A percentile compares a stretch with the other conserved stretches of the same genome.
Conservation (phyloP, 768 basidiomycete species). For the Kwoniella shandongensis region DNA sequence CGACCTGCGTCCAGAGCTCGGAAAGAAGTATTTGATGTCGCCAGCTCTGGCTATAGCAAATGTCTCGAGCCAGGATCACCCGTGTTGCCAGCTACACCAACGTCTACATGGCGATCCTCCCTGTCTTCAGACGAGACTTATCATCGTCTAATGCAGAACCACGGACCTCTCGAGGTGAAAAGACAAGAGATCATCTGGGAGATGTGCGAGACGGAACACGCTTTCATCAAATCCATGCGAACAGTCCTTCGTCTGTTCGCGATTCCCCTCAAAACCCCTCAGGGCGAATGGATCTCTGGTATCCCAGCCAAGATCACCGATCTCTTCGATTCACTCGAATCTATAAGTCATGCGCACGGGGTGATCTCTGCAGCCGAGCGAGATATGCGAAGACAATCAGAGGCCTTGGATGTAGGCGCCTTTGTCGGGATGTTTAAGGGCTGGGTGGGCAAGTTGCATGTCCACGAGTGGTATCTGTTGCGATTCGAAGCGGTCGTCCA, state of each 20-base stretch:
- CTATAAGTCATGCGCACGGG: conserved; percentile 74
- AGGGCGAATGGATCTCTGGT: conserved; percentile 75
- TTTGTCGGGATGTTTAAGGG: conserved; percentile 64
- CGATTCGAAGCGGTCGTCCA: conserved; percentile 64
- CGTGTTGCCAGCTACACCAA: conserved; percentile 14
- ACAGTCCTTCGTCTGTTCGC: conserved; percentile 72
- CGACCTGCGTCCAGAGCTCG: conserved; percentile 20
- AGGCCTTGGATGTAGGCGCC: conserved; percentile 56
- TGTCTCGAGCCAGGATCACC: conserved; percentile 25
- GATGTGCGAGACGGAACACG: conserved; percentile 67
- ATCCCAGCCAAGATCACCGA: conserved; percentile 68
- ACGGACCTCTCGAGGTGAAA: conserved; percentile 61
- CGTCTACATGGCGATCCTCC: conserved; percentile 35
- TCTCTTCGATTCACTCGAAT: conserved; percentile 84
- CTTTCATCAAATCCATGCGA: conserved; percentile 67
- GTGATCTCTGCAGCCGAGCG: conserved; percentile 62
- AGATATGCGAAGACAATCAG: conserved; percentile 53
- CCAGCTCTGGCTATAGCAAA: conserved; percentile 37
- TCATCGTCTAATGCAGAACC: conserved; percentile 48
- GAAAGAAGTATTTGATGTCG: conserved; percentile 39
- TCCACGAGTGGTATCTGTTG: conserved; percentile 84
- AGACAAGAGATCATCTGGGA: conserved; percentile 70
- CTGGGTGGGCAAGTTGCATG: conserved; percentile 69
- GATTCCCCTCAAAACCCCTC: conserved; percentile 70
- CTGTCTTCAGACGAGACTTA: conserved; percentile 25